Conservation (phyloP, 1,284 basidiomycete species). For the Pseudozyma pruni region DNA sequence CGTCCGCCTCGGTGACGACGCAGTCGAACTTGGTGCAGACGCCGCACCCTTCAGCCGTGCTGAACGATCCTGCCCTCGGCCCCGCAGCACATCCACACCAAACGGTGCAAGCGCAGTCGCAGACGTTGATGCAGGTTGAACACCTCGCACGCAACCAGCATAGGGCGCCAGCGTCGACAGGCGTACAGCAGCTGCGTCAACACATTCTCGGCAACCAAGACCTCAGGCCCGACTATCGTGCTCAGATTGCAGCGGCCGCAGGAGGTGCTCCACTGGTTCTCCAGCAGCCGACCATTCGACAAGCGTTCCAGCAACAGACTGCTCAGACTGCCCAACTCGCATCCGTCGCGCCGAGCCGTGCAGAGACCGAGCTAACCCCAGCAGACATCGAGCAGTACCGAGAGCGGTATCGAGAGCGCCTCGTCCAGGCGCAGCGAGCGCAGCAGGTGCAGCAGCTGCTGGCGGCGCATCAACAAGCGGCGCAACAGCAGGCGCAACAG, state of each 20-base stretch:
- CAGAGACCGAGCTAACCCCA: too few relatives aligned
- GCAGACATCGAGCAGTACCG: not conserved
- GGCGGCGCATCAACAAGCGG: not conserved
- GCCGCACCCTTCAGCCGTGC: not conserved
- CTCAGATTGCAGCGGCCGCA: too few relatives aligned
- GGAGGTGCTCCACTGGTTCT: too few relatives aligned
- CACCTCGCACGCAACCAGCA: not conserved
- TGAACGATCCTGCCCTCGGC: not conserved
- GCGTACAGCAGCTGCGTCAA: not conserved
- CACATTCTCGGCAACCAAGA: not conserved
- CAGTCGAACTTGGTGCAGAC: slow-evolving; percentile 2
- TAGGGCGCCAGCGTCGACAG: not conserved
- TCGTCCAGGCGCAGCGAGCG: not conserved
- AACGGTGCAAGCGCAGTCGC: slow-evolving; percentile 1
- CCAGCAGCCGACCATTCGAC: slow-evolving; percentile 5
- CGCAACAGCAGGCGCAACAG: slow-evolving; percentile 2
- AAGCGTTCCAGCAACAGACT: slow-evolving; percentile 4
- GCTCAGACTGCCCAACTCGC: too few relatives aligned
- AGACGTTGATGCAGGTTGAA: not conserved
- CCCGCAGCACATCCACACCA: not conserved
- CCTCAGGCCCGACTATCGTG: too few relatives aligned
- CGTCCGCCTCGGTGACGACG: slow-evolving; percentile 2
- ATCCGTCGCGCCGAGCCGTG: too few relatives aligned
- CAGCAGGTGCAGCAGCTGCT: not conserved
- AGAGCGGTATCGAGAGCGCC: not conserved